These are phyloP conservation scores for Dendryphion nanum DNA, from an alignment of 2,329 filamentous ascomycete species.

Conservation along the genomic window DNA sequence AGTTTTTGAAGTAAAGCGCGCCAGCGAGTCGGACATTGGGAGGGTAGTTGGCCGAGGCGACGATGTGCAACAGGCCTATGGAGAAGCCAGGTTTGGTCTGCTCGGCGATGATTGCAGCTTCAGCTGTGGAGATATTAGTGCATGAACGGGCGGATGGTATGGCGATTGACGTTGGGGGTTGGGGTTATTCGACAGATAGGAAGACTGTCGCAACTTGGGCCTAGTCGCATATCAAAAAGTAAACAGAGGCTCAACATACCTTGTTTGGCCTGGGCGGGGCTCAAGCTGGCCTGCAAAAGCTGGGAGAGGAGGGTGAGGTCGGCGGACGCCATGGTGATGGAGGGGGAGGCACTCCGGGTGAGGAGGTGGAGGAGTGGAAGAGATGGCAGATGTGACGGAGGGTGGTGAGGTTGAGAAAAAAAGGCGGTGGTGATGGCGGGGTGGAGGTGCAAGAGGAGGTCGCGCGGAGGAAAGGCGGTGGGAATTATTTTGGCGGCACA, in stretches of 20 bases:
- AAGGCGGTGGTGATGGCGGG: neutral
- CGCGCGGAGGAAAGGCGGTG: constrained; percentile 2
- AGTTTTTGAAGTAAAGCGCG: constrained; percentile 97
- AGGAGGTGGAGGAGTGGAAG: too few species aligned
- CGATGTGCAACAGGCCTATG: constrained; percentile 80
- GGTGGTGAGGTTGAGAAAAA: too few species aligned
- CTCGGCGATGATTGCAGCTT: constrained; percentile 74
- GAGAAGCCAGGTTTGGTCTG: constrained; percentile 86
- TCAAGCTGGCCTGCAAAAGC: constrained; percentile 86
- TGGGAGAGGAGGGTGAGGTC: constrained; percentile 67
- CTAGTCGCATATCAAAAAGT: constrained; percentile 1
- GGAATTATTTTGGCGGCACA: constrained; percentile 3
- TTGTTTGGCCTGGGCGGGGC: constrained; percentile 84
- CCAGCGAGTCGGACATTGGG: constrained; percentile 80
- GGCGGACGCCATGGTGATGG: constrained; percentile 55
- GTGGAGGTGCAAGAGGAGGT: constrained; percentile 1
- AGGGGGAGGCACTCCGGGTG: constrained; percentile 1
- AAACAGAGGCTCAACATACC: constrained; percentile 54
- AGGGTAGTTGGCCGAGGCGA: constrained; percentile 71
- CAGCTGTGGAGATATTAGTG: constrained; percentile 58
- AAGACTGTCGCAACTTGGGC: too few species aligned
- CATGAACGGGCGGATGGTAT: neutral
- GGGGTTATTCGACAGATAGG: too few species aligned
- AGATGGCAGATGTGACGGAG: too few species aligned
- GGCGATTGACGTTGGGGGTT: neutral